Conservation (phyloP, 2,329 filamentous ascomycete species). For the Phialocephala subalpina region DNA sequence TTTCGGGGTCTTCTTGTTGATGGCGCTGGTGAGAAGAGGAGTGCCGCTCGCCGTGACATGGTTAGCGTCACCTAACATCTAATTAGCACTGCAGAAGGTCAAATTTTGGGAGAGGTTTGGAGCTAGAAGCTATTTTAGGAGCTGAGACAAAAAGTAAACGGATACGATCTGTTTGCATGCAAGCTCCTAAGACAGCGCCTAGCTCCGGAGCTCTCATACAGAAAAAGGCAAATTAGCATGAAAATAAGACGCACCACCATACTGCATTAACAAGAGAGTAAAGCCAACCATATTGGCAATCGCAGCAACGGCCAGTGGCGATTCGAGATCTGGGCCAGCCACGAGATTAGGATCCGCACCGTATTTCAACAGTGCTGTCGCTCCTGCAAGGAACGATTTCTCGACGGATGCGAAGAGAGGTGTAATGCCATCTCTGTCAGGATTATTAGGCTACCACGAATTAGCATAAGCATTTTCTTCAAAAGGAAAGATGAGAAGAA, state of each 20-base stretch:
- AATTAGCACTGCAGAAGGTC: no score
- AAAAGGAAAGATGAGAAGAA: no score
- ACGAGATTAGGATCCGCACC: slow-evolving; percentile 65
- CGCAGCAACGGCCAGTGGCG: slow-evolving; percentile 60
- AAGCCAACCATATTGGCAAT: slow-evolving; percentile 62
- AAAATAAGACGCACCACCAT: no score
- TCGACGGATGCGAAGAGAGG: slow-evolving; percentile 61
- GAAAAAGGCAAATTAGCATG: no score
- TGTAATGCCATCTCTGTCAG: slow-evolving; percentile 57
- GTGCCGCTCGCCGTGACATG: slow-evolving; percentile 62
- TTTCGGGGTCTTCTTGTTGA: slow-evolving; percentile 64
- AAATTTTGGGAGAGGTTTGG: no score
- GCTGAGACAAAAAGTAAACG: no score
- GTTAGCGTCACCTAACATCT: slow-evolving; percentile 65
- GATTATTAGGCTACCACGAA: slow-evolving; percentile 51
- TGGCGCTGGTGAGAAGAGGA: slow-evolving; percentile 66
- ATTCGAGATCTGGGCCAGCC: slow-evolving; percentile 59
- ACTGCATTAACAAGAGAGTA: slow-evolving; percentile 64
- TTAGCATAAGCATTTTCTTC: no score
- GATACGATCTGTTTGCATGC: no score
- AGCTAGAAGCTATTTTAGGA: no score
- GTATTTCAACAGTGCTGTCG: slow-evolving; percentile 69
- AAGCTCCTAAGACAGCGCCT: no score
- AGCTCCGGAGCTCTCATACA: no score
- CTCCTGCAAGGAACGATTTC: slow-evolving; percentile 62